Conservation (phyloP, 768 basidiomycete species). For the Serendipita vermifera region DNA sequence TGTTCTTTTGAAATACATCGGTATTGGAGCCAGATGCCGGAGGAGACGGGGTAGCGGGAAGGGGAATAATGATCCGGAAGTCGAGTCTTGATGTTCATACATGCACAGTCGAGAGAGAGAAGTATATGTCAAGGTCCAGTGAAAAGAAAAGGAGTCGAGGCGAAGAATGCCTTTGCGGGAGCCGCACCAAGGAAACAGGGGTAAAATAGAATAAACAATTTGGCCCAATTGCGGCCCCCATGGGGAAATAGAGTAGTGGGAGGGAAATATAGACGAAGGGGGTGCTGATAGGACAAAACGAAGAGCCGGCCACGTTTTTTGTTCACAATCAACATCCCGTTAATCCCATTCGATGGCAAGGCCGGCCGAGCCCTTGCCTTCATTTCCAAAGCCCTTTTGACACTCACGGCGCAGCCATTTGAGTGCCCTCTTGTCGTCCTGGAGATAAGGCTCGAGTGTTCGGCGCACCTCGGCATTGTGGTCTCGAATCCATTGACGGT, state of each 20-base stretch:
- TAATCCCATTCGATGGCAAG: constrained; percentile 71
- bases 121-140: too few species aligned
- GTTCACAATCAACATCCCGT: neutral
- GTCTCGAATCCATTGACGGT: constrained; percentile 77
- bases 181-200: too few species aligned
- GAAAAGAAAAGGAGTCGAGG: too few species aligned
- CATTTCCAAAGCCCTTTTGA: constrained; percentile 61
- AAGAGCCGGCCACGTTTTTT: neutral
- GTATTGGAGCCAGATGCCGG: too few species aligned
- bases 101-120: too few species aligned
- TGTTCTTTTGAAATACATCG: too few species aligned
- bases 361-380: constrained; percentile 49
- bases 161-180: too few species aligned
- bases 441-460: constrained; percentile 48
- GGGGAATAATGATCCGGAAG: too few species aligned
- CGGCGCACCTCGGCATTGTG: constrained; percentile 68
- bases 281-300: neutral
- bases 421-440: constrained; percentile 66
- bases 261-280: neutral
- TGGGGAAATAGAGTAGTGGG: neutral
- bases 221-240: too few species aligned
- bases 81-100: too few species aligned
- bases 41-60: too few species aligned
- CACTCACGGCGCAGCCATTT: constrained; percentile 71
- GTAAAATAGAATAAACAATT: neutral